Base-by-base conservation (phyloP, 192 early-diverging fungal species). In the Coemansia sp. region DNA sequence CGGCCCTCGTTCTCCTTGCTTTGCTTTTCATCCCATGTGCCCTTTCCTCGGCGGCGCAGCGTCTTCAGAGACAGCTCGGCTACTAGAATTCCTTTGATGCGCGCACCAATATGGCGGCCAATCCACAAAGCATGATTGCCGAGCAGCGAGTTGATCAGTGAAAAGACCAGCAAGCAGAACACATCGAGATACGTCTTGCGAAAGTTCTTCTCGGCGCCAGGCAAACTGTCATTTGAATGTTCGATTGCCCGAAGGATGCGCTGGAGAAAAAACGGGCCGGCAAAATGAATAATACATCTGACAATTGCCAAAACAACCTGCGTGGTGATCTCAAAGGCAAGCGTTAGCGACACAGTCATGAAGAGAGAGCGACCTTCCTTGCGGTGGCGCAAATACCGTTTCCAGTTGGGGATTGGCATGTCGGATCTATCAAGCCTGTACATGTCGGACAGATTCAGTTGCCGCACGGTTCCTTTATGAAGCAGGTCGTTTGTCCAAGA, bases 61-160 rank as follows among this genome's bases (percentile, higher is more conserved):
- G 88, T 87, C 69, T 89, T 91, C 22, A 70, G 66, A 47, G 89
- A 87, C 3, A 91, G 79, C 67, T 91, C 90, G 7, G 80, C 87
- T 16, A 87, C 76, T 12, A 88, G 64, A 19, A 88, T 76, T 10
- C 84, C 82, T 45, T 86, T 85, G 39, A 86, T 61, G 41, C 86
- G 87, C 51, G 90, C 77, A 62, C 85, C 77, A 19, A 90, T 69
- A n/a, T 82, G 82, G 12, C 89, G 85, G 49, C 90, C 89, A 61
- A 86, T 86, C 66, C 85, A 88, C 42, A 90, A 75, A 0, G 86
- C 77, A 55, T 85, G 83, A 63, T 90, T 87, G 13, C 78, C 55
- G 32, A 77, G 65, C 15, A 89, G 45, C 26, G 85, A 86, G n/a
- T 51, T n/a, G 1, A 66, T 12, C 0, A 68, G 41, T 1, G 21